These are phyloP conservation scores for Flaveria linearis DNA, from an alignment of 129 eudicot genomes.

Conservation along the genomic window DNA sequence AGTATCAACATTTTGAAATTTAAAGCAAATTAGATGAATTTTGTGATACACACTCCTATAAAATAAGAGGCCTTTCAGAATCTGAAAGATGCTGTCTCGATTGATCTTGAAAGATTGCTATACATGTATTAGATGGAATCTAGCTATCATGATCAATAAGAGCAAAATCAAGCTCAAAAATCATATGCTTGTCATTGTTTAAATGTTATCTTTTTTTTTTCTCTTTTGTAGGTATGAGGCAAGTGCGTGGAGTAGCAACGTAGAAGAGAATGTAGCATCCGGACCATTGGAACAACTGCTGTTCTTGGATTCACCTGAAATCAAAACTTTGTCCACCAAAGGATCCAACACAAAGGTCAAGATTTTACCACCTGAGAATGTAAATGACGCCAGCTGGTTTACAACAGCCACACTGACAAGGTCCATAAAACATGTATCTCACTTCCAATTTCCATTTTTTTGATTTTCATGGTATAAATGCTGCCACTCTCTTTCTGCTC, in stretches of 20 bases:
- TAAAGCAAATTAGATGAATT: background rate
- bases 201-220: background rate
- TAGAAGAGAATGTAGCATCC: conserved; percentile 54
- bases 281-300: conserved; percentile 72
- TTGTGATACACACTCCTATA: background rate
- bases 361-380: conserved; percentile 48
- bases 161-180: background rate
- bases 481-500: background rate
- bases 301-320: conserved; percentile 51
- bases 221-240: conserved; percentile 62
- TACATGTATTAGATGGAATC: background rate
- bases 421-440: conserved; percentile 37
- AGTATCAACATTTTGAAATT: background rate
- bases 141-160: no score
- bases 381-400: conserved; percentile 56
- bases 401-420: conserved; percentile 68
- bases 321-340: conserved; percentile 46
- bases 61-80: background rate
- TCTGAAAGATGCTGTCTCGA: conserved; percentile 7
- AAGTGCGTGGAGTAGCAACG: conserved; percentile 44
- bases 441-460: background rate
- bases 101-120: background rate
- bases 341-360: conserved; percentile 55
- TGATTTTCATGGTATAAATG: background rate
- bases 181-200: background rate